Percentiles rank a stretch among this genome's conserved stretches.
These are phyloP conservation scores for Suillus brevipes DNA, from an alignment of 768 basidiomycete species.

Conservation along the genomic window DNA sequence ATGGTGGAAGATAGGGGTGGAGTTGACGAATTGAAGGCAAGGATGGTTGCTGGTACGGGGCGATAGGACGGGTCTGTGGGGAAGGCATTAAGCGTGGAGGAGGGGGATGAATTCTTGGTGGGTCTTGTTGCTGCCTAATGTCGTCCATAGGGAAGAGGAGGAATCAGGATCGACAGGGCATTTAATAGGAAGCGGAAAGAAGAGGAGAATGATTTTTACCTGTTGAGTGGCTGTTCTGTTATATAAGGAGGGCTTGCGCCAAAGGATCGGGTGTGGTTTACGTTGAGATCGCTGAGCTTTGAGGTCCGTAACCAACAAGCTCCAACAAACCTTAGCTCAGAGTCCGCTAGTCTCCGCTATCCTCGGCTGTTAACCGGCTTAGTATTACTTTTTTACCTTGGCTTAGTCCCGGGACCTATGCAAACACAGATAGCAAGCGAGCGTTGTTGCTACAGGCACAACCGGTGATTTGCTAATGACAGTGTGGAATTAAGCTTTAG, in stretches of 20 bases:
- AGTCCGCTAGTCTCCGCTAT: conserved; percentile 10
- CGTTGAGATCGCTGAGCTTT: conserved; percentile 16
- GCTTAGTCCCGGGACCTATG: neutral
- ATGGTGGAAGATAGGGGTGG: conserved; percentile 63
- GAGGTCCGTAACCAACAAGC: conserved; percentile 23
- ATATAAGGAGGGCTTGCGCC: conserved; percentile 29
- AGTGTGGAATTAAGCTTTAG: conserved; percentile 34
- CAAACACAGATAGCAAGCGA: neutral
- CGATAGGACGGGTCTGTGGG: conserved; percentile 28
- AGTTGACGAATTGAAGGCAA: conserved; percentile 71
- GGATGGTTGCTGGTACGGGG: conserved; percentile 31
- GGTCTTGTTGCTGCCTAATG: conserved; percentile 36
- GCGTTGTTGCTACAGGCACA: conserved; percentile 5
- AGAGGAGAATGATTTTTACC: conserved; percentile 12
- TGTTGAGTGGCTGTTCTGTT: conserved; percentile 25
- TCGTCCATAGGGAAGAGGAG: conserved; percentile 33
- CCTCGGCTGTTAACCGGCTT: neutral
- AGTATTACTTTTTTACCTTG: neutral
- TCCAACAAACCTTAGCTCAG: conserved; percentile 28
- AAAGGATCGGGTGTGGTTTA: conserved; percentile 12
- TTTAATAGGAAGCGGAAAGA: conserved; percentile 24
- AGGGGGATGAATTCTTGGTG: conserved; percentile 30
- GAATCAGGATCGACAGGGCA: conserved; percentile 23
- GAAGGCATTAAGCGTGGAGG: conserved; percentile 29
- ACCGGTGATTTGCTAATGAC: conserved; percentile 27